Percentiles rank a stretch among this genome's conserved stretches.
Evolutionary conservation across 2,329 filamentous ascomycete genomes (phyloP).

Genomic region (Ceratocystis albifundus): DNA sequence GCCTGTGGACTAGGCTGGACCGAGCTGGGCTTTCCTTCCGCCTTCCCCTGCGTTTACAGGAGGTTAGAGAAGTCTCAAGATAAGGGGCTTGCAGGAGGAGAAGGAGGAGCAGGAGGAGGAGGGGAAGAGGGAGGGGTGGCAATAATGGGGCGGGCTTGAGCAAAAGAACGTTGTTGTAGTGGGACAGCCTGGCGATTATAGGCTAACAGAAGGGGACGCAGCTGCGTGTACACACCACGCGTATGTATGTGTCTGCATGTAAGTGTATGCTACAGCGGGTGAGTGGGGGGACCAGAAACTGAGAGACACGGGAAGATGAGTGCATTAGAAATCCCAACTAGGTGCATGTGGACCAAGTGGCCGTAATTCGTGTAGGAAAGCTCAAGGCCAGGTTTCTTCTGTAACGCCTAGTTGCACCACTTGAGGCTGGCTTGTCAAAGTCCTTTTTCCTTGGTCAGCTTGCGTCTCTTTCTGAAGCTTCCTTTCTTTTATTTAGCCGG

Average conservation of each 20-base stretch:
- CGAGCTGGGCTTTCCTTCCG: background rate
- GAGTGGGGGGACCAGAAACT: background rate
- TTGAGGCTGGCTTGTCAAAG: background rate
- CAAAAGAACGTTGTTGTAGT: background rate
- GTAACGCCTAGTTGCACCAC: background rate
- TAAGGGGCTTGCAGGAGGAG: no score
- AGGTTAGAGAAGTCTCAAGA: background rate
- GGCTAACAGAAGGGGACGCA: background rate
- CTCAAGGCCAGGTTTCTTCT: background rate
- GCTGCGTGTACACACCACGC: background rate
- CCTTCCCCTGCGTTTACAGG: constrained; percentile 3
- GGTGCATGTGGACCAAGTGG: background rate
- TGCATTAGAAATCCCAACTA: background rate
- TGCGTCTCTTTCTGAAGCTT: background rate
- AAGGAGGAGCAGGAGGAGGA: background rate
- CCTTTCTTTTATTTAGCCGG: background rate
- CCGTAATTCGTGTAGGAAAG: background rate
- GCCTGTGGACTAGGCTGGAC: background rate
- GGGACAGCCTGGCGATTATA: background rate
- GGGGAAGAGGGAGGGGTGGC: background rate
- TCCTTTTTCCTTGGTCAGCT: background rate
- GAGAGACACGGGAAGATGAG: background rate
- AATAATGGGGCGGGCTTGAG: background rate
- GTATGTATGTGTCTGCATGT: background rate
- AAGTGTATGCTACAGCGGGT: no score